Evolutionary conservation across 352 stramenopile genomes (phyloP), one percentile per base, ranked within the genome.

Genomic region (Pythium insidiosum): DNA sequence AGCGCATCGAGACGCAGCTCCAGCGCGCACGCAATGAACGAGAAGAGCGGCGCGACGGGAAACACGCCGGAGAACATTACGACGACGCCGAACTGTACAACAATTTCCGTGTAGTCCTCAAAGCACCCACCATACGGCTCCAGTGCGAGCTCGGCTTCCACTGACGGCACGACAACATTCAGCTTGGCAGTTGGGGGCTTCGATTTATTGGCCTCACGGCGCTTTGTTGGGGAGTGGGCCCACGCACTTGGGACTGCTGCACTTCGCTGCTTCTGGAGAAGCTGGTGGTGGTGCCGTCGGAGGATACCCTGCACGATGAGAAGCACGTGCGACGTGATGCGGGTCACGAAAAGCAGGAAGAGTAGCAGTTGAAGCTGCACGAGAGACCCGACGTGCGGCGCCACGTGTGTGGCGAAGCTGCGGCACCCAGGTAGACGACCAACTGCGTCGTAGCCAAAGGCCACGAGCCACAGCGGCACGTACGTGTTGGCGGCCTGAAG

Each of bases 1-100:
- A 59, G 43, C 13, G 57, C 57, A 28, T 66, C 57, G 31, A 66
- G 48, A 10, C 57, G 51, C 24, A 66, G 24, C 41, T 66, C 49
- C 3, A 62, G 50, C 24, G 53, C 52, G 29, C 46, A 58, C 37
- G 61, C 57, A 6, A 45, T 38, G 23, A 59, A 50, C 10, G 51
- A 43, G 11, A 59, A 26, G 22, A 45, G 19, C 12, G 51, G 38
- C 10, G 38, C 51, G 12, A 45, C 20, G 4, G 51, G 51, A 15
- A 59, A 53, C 10, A 53, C 20, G n/a, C 51, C 38, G 3, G 51
- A 41, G 18, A 59, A 59, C 30, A 53, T 49, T 18, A 51, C 51
- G 19, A 59, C 40, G 18, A 59, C 31, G 5, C 43, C 51, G 24
- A 59, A 21, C 38, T 59, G 51, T 38, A 59, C 40, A 20, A 49